phyloP scores from a whole-genome alignment of 768 basidiomycete species.

The Cantharellus cinnabarinus region DNA sequence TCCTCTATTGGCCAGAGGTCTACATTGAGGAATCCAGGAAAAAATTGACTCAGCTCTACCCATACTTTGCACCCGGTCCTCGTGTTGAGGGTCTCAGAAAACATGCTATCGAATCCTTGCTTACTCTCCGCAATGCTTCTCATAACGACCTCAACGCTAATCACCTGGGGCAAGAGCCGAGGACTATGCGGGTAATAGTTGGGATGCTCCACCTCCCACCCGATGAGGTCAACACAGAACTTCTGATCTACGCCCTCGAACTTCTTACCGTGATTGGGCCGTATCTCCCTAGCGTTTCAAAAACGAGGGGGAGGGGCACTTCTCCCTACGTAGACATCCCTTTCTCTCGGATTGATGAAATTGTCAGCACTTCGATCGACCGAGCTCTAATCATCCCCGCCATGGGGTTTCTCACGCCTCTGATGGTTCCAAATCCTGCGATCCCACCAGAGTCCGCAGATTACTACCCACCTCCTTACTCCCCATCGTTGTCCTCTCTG shows the following conservation, averaged over 20 bases:
- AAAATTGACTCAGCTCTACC: constrained; percentile 17
- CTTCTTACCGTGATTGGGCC: constrained; percentile 42
- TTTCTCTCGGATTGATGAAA: constrained; percentile 32
- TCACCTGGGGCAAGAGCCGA: constrained; percentile 36
- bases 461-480: constrained; percentile 23
- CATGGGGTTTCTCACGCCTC: constrained; percentile 34
- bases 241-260: constrained; percentile 50
- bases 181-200: constrained; percentile 45
- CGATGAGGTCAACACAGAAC: constrained; percentile 50
- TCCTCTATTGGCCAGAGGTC: constrained; percentile 81
- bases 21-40: constrained; percentile 45
- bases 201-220: constrained; percentile 43
- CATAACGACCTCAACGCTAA: constrained; percentile 43
- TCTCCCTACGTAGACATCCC: constrained; percentile 22
- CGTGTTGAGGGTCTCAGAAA: constrained; percentile 34
- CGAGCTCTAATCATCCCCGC: constrained; percentile 55
- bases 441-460: background rate
- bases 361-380: constrained; percentile 40
- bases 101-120: constrained; percentile 69
- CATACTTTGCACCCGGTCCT: constrained; percentile 31
- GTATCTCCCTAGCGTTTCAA: constrained; percentile 20
- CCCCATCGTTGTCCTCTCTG: constrained; percentile 32
- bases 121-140: constrained; percentile 70
- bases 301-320: constrained; percentile 6
- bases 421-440: constrained; percentile 26